A percentile compares a stretch with the other conserved stretches of the same genome.
Evolutionary conservation across 2,329 filamentous ascomycete genomes (phyloP).

Genomic region (Dryadomyces quercivorus): DNA sequence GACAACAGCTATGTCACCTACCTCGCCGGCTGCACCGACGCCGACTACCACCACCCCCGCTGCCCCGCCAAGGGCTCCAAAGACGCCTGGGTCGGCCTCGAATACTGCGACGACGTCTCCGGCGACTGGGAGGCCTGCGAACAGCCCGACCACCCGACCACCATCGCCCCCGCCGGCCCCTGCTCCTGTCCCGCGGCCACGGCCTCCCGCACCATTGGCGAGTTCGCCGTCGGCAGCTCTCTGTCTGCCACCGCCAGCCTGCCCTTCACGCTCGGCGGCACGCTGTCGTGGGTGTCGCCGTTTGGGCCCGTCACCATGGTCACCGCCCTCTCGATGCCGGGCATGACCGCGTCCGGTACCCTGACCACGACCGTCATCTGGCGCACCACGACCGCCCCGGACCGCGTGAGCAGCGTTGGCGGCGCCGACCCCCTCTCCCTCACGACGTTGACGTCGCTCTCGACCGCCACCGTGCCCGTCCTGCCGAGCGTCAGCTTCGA

Average conservation of each 20-base stretch:
- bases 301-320: background rate
- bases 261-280: constrained; percentile 14
- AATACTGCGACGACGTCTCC: constrained; percentile 21
- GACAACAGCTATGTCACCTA: constrained; percentile 23
- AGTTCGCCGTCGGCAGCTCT: constrained; percentile 12
- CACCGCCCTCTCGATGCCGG: constrained; percentile 5
- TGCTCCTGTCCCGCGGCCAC: constrained; percentile 19
- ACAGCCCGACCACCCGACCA: constrained; percentile 13
- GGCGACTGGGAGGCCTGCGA: constrained; percentile 21
- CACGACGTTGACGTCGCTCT: background rate
- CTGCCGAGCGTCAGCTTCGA: background rate
- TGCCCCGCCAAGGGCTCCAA: constrained; percentile 22
- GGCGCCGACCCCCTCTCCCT: background rate
- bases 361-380: background rate
- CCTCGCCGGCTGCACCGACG: constrained; percentile 24
- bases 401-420: too few species aligned
- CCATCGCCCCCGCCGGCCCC: constrained; percentile 14
- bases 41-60: constrained; percentile 14
- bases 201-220: constrained; percentile 14
- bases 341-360: constrained; percentile 5
- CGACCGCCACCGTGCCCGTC: background rate
- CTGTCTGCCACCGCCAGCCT: constrained; percentile 18
- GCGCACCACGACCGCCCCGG: background rate
- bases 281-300: constrained; percentile 14
- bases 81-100: constrained; percentile 22